Base-by-base conservation (phyloP, 2,329 filamentous ascomycete genomes). In the Pezicula rhizophila region DNA sequence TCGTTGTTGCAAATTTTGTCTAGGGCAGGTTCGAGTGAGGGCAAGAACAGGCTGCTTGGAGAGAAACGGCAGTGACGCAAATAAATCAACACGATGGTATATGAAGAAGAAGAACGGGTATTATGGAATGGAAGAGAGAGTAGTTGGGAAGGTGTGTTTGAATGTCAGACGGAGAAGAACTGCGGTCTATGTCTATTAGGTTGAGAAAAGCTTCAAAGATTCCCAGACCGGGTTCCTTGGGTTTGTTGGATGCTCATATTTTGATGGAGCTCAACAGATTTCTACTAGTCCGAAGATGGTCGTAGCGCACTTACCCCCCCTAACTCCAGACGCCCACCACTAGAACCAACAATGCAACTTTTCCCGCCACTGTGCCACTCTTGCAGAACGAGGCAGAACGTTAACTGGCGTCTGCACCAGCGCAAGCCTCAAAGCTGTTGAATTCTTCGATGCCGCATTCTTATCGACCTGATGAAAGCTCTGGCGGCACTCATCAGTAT, bases 1-100 rank as follows among this genome's bases (percentile, higher is more conserved):
- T 38, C 33, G 35, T 49, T 26, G 43, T 34, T 45, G 45, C 50
- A 45, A 33, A 39, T 37, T 49, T 26, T 41, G 37, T 49, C 35
- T 42, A 45, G 37, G 38, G 23, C 17, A 40, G 38, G 17, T 11
- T 18, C 17, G 28, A 34, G 20, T n/a, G 42, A 33, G 28, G 25
- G 25, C 17, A 44, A 5, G 25, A 14, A 26, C 15, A 10, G 18
- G 33, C 34, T 10, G 43, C 34, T 45, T 45, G 43, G 14, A 8
- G 41, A 20, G 25, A 42, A 42, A 25, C 11, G 40, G 40, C 40
- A 42, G 25, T 26, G 18, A 23, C 20, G 25, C n/a, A 20, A 20
- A 15, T 25, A 15, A 42, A 42, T 31, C 20, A 42, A 42, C 20
- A 42, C n/a, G 40, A 31, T 42, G 40, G 40, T 42, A 42, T 42